These are phyloP conservation scores for Lyophyllum atratum DNA, from an alignment of 768 basidiomycete species.

Conservation along the genomic window DNA sequence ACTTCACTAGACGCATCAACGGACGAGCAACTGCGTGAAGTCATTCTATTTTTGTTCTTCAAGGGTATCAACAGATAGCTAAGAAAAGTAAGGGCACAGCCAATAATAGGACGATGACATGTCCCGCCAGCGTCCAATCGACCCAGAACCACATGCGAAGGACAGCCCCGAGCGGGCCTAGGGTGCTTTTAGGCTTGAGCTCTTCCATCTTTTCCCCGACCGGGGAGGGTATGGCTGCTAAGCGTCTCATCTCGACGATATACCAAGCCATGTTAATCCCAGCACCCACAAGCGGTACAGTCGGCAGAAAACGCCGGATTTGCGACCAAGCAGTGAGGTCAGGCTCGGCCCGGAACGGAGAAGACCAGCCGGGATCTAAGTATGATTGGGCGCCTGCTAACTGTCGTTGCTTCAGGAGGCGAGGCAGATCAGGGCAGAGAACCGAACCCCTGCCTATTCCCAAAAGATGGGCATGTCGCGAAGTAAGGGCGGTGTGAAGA, in stretches of 20 bases:
- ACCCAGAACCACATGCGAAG: constrained; percentile 52
- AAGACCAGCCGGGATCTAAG: constrained; percentile 19
- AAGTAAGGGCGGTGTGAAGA: constrained; percentile 51
- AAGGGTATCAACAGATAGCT: not conserved
- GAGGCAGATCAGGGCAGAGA: constrained; percentile 61
- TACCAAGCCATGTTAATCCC: constrained; percentile 71
- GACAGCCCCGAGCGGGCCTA: constrained; percentile 38
- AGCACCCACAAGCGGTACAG: constrained; percentile 66
- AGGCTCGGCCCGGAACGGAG: constrained; percentile 43
- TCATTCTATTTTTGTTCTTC: too few relatives aligned
- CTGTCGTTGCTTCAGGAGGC: constrained; percentile 29
- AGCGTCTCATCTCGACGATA: constrained; percentile 51
- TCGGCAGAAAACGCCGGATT: constrained; percentile 36
- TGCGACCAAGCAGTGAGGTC: constrained; percentile 22
- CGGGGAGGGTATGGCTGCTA: constrained; percentile 31
- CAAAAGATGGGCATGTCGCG: constrained; percentile 68
- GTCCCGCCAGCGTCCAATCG: not conserved
- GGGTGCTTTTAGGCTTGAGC: constrained; percentile 24
- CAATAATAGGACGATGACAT: not conserved
- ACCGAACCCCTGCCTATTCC: constrained; percentile 76
- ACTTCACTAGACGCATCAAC: too few relatives aligned
- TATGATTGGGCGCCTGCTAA: constrained; percentile 6
- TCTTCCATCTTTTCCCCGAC: not conserved
- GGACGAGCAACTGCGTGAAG: too few relatives aligned
- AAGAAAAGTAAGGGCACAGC: not conserved